These are phyloP conservation scores for Salix caprea DNA, from an alignment of 345 rosid species.

Conservation along the genomic window DNA sequence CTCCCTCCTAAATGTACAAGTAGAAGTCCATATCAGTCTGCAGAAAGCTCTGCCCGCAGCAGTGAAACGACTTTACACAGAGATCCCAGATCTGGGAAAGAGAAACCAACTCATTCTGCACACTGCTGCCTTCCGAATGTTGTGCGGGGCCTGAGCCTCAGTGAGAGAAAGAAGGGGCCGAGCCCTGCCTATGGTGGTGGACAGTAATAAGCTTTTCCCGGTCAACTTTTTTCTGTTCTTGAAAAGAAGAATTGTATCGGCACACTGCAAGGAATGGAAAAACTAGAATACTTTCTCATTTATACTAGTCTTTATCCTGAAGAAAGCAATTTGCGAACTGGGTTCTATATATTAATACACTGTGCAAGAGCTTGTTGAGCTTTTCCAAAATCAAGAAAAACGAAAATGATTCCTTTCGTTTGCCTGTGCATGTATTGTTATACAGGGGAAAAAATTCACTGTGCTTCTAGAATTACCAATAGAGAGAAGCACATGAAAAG, in stretches of 20 bases:
- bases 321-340: background rate
- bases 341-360: conserved; percentile 7
- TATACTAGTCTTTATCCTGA: background rate
- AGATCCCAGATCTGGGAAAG: conserved; percentile 11
- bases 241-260: background rate
- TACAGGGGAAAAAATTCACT: background rate
- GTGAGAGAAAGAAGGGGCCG: conserved; percentile 41
- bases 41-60: conserved; percentile 18
- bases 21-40: conserved; percentile 19
- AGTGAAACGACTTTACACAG: conserved; percentile 16
- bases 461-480: background rate
- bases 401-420: background rate
- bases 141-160: conserved; percentile 40
- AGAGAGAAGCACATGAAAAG: background rate
- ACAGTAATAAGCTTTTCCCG: background rate
- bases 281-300: background rate
- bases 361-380: background rate
- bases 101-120: conserved; percentile 28
- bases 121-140: conserved; percentile 48
- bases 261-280: conserved; percentile 2
- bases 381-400: background rate
- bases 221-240: background rate
- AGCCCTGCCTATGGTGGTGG: conserved; percentile 12
- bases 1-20: conserved; percentile 14
- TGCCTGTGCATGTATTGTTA: background rate